Evolutionary conservation across 306 rosid species (phyloP), one percentile per base, ranked within the genome.

Genomic region (Clitoria ternatea): DNA sequence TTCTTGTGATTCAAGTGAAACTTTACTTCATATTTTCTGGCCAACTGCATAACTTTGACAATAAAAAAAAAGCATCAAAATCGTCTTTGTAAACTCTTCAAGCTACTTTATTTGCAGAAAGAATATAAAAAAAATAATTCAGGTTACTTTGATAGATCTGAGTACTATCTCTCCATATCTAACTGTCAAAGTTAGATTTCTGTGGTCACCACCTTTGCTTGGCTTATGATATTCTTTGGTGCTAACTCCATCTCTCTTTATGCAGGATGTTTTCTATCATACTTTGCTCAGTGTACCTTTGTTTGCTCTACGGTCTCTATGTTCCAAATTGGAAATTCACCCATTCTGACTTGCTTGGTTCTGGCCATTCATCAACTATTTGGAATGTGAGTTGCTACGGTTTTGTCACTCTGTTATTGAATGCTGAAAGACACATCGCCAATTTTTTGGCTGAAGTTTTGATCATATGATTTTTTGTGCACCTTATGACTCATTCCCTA

Each of bases 191-290:
- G 26, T 39, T 60, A 30, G 47, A 48, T 23, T 54, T 56, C 19
- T n/a, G 19, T 13, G 8, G 54, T 30, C 15, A 24, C 50, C 22
- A 24, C 3, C 11, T 55, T 35, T 48, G 54, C 36, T 55, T 80
- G 60, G 44, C 40, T 45, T 24, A n/a, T 37, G 70, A 47, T 67
- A 69, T 70, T 53, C 35, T 72, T 42, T 71, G 42, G 60, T 29
- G 49, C 67, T 81, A 47, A 75, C 52, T 60, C 73, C 40, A 73
- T 71, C 18, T 70, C 60, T 50, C 64, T 36, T 69, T 43, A 11
- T 78, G 70, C 89, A 90, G 96, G 96, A 62, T 85, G 43, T 80
- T 90, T 69, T 84, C 86, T 27, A 17, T 84, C 74, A 52, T 79
- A 53, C 81, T 87, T 52, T 87, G 96, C 84, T 84, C 82, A 12